phyloP scores from a whole-genome alignment of 2,329 filamentous ascomycete genomes.

The Penicillium polonicum region DNA sequence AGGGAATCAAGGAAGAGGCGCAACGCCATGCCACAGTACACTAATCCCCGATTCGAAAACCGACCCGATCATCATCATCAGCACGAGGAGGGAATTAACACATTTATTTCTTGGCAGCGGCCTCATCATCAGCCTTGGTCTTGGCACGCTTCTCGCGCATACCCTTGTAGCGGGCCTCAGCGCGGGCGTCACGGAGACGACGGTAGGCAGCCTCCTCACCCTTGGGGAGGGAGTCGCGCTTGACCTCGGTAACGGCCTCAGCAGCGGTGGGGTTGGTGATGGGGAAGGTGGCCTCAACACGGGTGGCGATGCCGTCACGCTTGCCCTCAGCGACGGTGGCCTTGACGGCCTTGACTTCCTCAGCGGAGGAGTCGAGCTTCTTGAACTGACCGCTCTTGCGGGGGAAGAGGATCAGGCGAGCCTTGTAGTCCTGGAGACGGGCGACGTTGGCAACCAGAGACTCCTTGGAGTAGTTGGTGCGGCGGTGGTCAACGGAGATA shows the following conservation, averaged over 20 bases:
- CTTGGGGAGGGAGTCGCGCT: constrained; percentile 76
- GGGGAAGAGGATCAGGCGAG: constrained; percentile 95
- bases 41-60: constrained; percentile 38
- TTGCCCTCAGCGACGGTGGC: constrained; percentile 52
- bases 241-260: constrained; percentile 69
- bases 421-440: constrained; percentile 96
- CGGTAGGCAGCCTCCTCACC: constrained; percentile 83
- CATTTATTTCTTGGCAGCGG: constrained; percentile 54
- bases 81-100: constrained; percentile 35
- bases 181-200: constrained; percentile 79
- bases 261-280: constrained; percentile 62
- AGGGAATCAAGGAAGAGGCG: constrained; percentile 33
- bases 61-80: constrained; percentile 43
- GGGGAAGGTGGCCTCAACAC: constrained; percentile 64
- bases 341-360: constrained; percentile 72
- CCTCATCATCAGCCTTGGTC: constrained; percentile 71
- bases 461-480: constrained; percentile 96
- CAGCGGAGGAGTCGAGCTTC: constrained; percentile 83
- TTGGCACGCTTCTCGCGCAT: constrained; percentile 88
- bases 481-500: constrained; percentile 94
- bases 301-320: constrained; percentile 53
- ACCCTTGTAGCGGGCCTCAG: constrained; percentile 77
- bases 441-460: constrained; percentile 90
- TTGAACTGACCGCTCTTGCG: constrained; percentile 91
- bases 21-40: constrained; percentile 40